These are phyloP conservation scores for Yamadazyma philogaea DNA, from an alignment of 805 yeast genomes.

Conservation along the genomic window DNA sequence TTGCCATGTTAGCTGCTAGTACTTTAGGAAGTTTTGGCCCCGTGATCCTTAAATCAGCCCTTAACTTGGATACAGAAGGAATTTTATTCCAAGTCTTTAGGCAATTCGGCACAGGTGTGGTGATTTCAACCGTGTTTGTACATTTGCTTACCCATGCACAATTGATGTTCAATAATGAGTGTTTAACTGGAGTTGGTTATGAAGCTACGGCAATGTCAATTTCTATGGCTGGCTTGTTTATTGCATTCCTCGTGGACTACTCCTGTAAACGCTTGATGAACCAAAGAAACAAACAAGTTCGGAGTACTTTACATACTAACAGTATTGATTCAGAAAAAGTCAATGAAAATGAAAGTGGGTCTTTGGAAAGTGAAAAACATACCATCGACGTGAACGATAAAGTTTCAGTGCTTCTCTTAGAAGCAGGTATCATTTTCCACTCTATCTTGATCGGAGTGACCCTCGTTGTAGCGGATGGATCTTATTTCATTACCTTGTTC, in stretches of 20 bases:
- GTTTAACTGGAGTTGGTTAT: constrained; percentile 20
- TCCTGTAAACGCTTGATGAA: constrained; percentile 14
- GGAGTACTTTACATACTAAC: neutral
- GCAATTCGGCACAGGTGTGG: constrained; percentile 32
- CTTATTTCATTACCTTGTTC: constrained; percentile 26
- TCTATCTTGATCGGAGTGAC: constrained; percentile 29
- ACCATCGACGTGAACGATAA: constrained; percentile 7
- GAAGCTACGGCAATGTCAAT: constrained; percentile 27
- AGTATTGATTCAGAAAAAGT: constrained; percentile 2
- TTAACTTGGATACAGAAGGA: constrained; percentile 16
- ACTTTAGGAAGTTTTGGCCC: constrained; percentile 34
- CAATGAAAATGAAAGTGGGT: neutral
- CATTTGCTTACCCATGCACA: constrained; percentile 29
- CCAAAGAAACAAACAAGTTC: neutral
- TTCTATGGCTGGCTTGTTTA: constrained; percentile 27
- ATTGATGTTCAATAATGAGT: constrained; percentile 25
- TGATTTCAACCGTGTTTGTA: constrained; percentile 31
- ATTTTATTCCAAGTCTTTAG: constrained; percentile 14
- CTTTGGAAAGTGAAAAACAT: neutral
- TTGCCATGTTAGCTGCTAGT: constrained; percentile 33
- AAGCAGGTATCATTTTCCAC: constrained; percentile 31
- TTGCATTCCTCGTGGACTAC: constrained; percentile 24
- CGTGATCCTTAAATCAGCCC: constrained; percentile 20
- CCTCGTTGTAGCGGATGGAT: constrained; percentile 28
- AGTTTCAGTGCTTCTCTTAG: constrained; percentile 17